A percentile compares a stretch with the other conserved stretches of the same genome.
Conservation (phyloP, 192 early-diverging fungal species). For the Backusella circina region DNA sequence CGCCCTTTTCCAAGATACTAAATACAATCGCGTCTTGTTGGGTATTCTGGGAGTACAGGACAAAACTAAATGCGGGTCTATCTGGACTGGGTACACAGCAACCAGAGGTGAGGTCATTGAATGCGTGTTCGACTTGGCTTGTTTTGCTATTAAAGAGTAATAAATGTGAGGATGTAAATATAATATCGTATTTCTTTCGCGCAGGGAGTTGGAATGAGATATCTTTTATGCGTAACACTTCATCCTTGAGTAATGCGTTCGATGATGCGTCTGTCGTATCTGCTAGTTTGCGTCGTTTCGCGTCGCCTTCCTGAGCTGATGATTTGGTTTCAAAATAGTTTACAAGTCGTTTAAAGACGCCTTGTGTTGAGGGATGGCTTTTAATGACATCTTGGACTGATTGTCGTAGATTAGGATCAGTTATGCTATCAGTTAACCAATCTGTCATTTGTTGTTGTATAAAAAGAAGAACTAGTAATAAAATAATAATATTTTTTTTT, state of each 20-base stretch:
- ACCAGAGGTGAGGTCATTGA: not conserved
- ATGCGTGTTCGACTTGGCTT: not conserved
- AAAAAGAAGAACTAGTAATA: too few species aligned
- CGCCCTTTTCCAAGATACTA: not conserved
- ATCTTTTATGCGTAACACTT: not conserved
- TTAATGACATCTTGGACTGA: not conserved
- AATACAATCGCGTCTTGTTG: not conserved
- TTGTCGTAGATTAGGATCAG: conserved; percentile 3
- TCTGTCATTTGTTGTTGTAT: conserved; percentile 1
- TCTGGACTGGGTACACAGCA: conserved; percentile 12
- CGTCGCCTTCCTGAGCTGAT: not conserved
- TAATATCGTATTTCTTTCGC: conserved; percentile 1
- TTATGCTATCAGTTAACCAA: conserved; percentile 10
- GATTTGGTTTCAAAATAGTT: not conserved
- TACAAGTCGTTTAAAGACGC: not conserved
- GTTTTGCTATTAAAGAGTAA: conserved; percentile 1
- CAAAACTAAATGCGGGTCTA: not conserved
- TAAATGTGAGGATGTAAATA: not conserved
- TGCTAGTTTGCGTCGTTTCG: not conserved
- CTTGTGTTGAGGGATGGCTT: not conserved
- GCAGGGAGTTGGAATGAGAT: conserved; percentile 6
- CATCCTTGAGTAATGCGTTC: not conserved
- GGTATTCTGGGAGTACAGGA: not conserved
- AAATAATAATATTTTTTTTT: too few species aligned
- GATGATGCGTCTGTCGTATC: not conserved